These are phyloP conservation scores for Rhytidhysteron rufulum DNA, from an alignment of 2,329 filamentous ascomycete genomes.

Conservation along the genomic window DNA sequence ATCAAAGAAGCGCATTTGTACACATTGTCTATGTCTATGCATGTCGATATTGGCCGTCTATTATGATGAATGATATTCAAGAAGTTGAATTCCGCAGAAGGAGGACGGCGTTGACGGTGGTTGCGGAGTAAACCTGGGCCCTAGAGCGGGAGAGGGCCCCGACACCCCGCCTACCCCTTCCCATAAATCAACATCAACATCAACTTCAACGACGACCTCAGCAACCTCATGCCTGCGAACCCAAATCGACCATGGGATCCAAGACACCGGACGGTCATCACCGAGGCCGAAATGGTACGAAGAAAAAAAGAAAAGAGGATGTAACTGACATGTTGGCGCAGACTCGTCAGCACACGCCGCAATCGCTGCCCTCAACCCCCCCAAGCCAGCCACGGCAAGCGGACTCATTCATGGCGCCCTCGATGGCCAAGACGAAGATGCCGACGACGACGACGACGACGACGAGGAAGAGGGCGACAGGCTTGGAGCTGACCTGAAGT, in stretches of 20 bases:
- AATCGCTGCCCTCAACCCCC: constrained; percentile 27
- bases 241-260: constrained; percentile 30
- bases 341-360: constrained; percentile 20
- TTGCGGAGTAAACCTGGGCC: too few species aligned
- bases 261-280: constrained; percentile 36
- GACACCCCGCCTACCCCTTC: too few species aligned
- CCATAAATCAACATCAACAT: too few species aligned
- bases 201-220: too few species aligned
- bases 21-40: too few species aligned
- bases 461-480: constrained; percentile 68
- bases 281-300: constrained; percentile 28
- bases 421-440: constrained; percentile 45
- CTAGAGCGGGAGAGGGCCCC: too few species aligned
- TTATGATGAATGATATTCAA: too few species aligned
- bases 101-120: too few species aligned
- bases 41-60: too few species aligned
- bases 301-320: background rate
- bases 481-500: constrained; percentile 51
- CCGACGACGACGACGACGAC: constrained; percentile 49
- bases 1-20: too few species aligned
- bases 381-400: constrained; percentile 30
- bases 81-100: too few species aligned
- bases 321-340: constrained; percentile 19
- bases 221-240: constrained; percentile 7
- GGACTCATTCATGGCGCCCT: constrained; percentile 31